Evolutionary conservation across 2,329 filamentous ascomycete species (phyloP), one percentile per base, ranked within the genome.

Genomic region (Aspergillus caelatus): DNA sequence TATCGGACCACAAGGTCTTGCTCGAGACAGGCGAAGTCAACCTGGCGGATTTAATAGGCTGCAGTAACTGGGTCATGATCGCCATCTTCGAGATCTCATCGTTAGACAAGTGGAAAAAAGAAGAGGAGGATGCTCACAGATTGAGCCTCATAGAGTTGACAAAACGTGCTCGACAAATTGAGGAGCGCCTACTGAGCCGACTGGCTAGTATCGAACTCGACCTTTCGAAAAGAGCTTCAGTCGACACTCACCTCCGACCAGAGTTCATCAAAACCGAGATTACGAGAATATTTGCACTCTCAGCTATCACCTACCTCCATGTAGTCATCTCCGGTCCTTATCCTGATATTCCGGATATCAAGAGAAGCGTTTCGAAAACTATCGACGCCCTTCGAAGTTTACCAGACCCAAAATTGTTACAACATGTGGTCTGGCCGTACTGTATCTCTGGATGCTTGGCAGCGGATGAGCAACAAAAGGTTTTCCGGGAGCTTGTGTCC

Each of bases 91-190:
- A 58, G n/a, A 45, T 58, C 14, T 32, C 45, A 11, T 41, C 43
- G 16, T 43, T 58, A 16, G 57, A 58, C 45, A 41, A 32, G 7
- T 58, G 57, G 57, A 58, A 58, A 21, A 28, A 58, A 39, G 57
- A 58, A 45, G 11, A 26, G 2, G 36, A 58, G 57, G 45, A 3
- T 21, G 57, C 57, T 10, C 57, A 45, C 39, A 58, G 45, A 32
- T 41, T 58, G 9, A 58, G 57, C 39, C 30, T 58, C 39, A n/a
- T 1, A 43, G n/a, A n/a, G n/a, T n/a, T n/a, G n/a, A n/a, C n/a
- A n/a, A n/a, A n/a, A n/a, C n/a, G n/a, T n/a, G n/a, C n/a, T n/a
- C n/a, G n/a, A n/a, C n/a, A n/a, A n/a, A n/a, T n/a, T 43, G 41
- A 43, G 41, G 41, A 43, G 16, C 19, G 19, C 41, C 41, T 43